phyloP scores from a whole-genome alignment of 495 filamentous ascomycete species.

The Xylaria nigripes region DNA sequence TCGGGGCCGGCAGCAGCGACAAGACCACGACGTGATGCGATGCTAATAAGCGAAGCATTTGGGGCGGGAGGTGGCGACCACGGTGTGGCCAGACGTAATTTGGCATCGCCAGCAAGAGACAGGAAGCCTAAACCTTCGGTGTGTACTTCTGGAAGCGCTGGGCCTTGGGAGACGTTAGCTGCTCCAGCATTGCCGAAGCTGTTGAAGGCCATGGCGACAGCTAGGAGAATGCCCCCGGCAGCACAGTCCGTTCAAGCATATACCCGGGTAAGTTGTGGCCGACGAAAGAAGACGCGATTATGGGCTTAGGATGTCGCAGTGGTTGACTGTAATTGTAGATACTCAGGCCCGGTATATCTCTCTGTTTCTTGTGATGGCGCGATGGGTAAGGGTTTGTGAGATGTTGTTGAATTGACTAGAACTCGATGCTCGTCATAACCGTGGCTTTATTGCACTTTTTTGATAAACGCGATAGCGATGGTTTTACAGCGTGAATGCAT shows the following conservation, averaged over 20 bases:
- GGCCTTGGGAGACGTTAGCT: constrained; percentile 38
- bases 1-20: constrained; percentile 84
- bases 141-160: constrained; percentile 50
- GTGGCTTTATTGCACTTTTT: neutral
- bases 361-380: neutral
- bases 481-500: neutral
- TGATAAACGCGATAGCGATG: neutral
- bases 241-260: constrained; percentile 6
- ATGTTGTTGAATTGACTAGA: neutral
- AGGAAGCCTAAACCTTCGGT: constrained; percentile 78
- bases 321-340: neutral
- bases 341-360: neutral
- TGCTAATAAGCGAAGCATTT: constrained; percentile 74
- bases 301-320: neutral
- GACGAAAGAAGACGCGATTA: neutral
- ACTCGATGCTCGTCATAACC: neutral
- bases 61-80: constrained; percentile 76
- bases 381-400: neutral
- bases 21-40: constrained; percentile 72
- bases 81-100: constrained; percentile 68
- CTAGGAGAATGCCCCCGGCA: constrained; percentile 6
- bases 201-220: constrained; percentile 57
- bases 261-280: neutral
- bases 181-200: constrained; percentile 37
- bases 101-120: constrained; percentile 68